Evolutionary conservation across 441 rosid genomes (phyloP), one percentile per base, ranked within the genome.

Genomic region (Erodium texanum): DNA sequence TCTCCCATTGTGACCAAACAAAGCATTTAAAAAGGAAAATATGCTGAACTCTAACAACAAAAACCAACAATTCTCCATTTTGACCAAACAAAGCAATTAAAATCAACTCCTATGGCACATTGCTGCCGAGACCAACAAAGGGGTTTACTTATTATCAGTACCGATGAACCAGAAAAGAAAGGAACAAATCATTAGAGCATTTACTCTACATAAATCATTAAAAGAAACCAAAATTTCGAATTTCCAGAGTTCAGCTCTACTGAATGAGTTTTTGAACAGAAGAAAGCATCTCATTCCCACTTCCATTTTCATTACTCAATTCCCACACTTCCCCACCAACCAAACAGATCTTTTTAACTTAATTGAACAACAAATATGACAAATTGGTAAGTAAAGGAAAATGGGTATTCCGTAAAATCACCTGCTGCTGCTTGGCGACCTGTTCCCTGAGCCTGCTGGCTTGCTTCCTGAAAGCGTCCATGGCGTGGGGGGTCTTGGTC

Each of bases 391-490:
- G 45, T 38, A 38, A 38, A 38, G 45, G 45, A 7, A 38, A 70
- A 50, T 16, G 54, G 62, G 43, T 69, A 36, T 27, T 24, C 5
- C 61, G 45, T 19, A 24, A 4, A 38, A 54, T 74, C 65, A 86
- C 98, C 83, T 86, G 85, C 66, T 92, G 98, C 66, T 92, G 98
- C 81, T 92, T 92, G 23, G 98, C 95, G 41, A 92, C 96, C 84
- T 92, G 98, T 43, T 92, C 96, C 69, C 89, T 82, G 78, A 92
- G 77, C 86, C 88, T 89, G 45, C 45, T 38, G 45, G 45, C 45
- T 38, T 38, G 45, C 45, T 38, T 38, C 80, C 98, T 84, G 70
- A 92, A 79, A 4, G 91, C 88, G 72, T 92, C 98, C 98, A 92
- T 92, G 64, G 41, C 19, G 58, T 38, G 45, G 10, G 45, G 6